Evolutionary conservation across 495 filamentous ascomycete genomes (phyloP), one percentile per base, ranked within the genome.

Genomic region (Stereocaulon alpinum): DNA sequence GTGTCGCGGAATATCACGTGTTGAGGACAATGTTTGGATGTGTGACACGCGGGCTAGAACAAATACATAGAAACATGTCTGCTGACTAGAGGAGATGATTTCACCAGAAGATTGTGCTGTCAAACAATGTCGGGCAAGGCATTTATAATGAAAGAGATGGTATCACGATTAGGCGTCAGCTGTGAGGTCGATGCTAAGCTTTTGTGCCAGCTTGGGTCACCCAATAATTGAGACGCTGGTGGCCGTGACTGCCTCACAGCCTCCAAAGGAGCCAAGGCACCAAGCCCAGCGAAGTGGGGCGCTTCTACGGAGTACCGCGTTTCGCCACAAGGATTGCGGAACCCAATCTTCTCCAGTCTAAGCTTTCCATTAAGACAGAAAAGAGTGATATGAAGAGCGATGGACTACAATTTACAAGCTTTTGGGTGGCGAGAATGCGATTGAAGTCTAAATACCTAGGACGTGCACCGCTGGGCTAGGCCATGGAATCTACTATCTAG

Each of bases 181-280:
- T 50, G 47, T n/a, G 12, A 43, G 34, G 32, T 55, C 4, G 9
- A 49, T 57, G 55, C 55, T 57, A 57, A 57, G 55, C 55, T 57
- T 57, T 47, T 22, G 20, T 54, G 47, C 47, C 6, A 32, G 47
- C 24, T 18, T 17, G 15, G 12, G 47, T 24, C 15, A 50, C 30
- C 47, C 11, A 15, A 27, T 56, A n/a, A n/a, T n/a, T n/a, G n/a
- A n/a, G n/a, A 37, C 40, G 22, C 24, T 42, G 54, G 54, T 44
- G n/a, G 40, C 54, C 40, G 32, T 44, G 15, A 27, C 40, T 58
- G 12, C 27, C 45, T 37, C n/a, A 27, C 40, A 45, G 40, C 27
- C 55, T 48, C 15, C 12, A 29, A 48, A 20, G 55, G 27, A 30
- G 37, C 53, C 29, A 20, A 56, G 37, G 24, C 29, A 37, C 34